These are phyloP conservation scores for Phytophthora sp. DNA, from an alignment of 352 stramenopile species.

Conservation along the genomic window DNA sequence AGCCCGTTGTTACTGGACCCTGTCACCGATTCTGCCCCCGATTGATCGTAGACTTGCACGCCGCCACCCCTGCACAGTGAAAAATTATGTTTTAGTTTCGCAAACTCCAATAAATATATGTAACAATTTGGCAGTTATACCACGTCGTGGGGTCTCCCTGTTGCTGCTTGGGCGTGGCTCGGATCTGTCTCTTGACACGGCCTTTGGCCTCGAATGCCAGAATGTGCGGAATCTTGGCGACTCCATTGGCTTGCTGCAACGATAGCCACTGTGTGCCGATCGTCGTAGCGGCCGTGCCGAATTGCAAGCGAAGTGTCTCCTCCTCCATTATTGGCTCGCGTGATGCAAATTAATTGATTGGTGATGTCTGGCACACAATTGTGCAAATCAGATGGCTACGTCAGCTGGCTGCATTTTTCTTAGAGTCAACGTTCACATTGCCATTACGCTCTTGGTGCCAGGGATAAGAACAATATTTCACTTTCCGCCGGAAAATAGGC, in stretches of 20 bases:
- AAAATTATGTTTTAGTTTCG: constrained; percentile 1
- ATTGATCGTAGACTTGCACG: constrained; percentile 75
- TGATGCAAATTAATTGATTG: neutral
- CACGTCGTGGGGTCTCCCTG: constrained; percentile 47
- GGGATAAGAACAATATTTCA: too few species aligned
- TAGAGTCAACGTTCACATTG: too few species aligned
- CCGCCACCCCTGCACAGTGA: constrained; percentile 48
- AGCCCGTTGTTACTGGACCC: constrained; percentile 33
- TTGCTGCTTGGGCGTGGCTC: constrained; percentile 28
- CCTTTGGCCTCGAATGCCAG: constrained; percentile 84
- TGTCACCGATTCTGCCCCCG: constrained; percentile 12
- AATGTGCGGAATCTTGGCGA: constrained; percentile 52
- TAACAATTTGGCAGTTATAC: constrained; percentile 24
- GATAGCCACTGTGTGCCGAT: constrained; percentile 68
- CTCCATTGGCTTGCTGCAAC: constrained; percentile 49
- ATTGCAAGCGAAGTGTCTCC: constrained; percentile 76
- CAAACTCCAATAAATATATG: constrained; percentile 2
- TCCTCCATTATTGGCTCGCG: constrained; percentile 22
- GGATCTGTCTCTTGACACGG: constrained; percentile 20
- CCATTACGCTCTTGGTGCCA: too few species aligned
- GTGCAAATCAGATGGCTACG: too few species aligned
- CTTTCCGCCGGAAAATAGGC: too few species aligned
- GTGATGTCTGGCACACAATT: constrained; percentile 19
- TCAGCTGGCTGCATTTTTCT: constrained; percentile 14
- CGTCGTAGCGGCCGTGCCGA: constrained; percentile 70